Percentiles rank a stretch among this genome's conserved stretches.
phyloP scores from a whole-genome alignment of 2,329 filamentous ascomycete species.

The Cladophialophora yegresii region DNA sequence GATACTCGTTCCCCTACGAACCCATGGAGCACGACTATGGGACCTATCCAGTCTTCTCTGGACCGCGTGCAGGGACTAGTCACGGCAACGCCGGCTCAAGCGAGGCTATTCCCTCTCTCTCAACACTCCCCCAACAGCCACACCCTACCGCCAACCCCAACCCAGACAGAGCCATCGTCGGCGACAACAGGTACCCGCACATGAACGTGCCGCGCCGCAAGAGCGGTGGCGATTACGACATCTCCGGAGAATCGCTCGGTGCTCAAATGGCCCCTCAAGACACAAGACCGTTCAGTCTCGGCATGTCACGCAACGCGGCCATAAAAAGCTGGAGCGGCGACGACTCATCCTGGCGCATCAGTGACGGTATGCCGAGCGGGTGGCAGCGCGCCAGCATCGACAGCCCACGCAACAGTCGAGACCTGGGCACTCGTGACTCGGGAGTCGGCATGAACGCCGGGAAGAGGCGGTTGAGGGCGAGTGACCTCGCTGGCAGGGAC shows the following conservation, averaged over 20 bases:
- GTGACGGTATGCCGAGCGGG: constrained; percentile 28
- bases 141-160: background rate
- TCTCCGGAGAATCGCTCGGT: constrained; percentile 4
- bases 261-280: background rate
- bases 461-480: constrained; percentile 16
- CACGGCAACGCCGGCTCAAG: background rate
- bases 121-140: background rate
- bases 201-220: constrained; percentile 22
- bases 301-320: background rate
- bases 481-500: constrained; percentile 11
- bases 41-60: constrained; percentile 1
- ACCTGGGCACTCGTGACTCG: constrained; percentile 9
- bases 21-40: constrained; percentile 4
- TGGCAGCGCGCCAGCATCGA: constrained; percentile 26
- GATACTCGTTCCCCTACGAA: constrained; percentile 7
- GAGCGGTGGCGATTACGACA: constrained; percentile 19
- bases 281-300: background rate
- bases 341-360: constrained; percentile 28
- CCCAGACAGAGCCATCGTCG: constrained; percentile 15
- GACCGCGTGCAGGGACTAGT: background rate
- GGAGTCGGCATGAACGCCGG: background rate
- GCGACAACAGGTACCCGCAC: constrained; percentile 30
- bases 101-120: background rate
- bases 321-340: constrained; percentile 8
- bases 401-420: constrained; percentile 16